A percentile compares a stretch with the other conserved stretches of the same genome.
Evolutionary conservation across 495 filamentous ascomycete species (phyloP).

Genomic region (Stereocaulon alpinum): DNA sequence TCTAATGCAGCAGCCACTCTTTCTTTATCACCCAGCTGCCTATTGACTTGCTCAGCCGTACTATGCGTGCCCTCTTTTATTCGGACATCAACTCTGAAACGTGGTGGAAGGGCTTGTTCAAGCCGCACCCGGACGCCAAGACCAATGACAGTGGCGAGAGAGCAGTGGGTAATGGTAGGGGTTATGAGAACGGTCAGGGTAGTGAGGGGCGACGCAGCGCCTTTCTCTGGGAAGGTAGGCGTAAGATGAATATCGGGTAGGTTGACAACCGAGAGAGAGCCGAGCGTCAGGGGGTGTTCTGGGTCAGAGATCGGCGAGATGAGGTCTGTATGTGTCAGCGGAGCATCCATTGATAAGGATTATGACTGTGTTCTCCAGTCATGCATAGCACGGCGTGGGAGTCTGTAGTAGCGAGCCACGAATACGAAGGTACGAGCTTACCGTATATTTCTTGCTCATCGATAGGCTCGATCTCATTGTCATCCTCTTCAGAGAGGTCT

Average conservation of each 20-base stretch:
- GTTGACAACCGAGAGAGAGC: conserved; percentile 84
- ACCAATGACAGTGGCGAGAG: conserved; percentile 90
- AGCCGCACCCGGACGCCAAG: conserved; percentile 84
- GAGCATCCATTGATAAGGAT: not conserved
- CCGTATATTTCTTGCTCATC: conserved; percentile 96
- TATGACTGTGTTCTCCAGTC: not conserved
- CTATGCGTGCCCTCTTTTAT: conserved; percentile 95
- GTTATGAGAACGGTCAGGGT: conserved; percentile 58
- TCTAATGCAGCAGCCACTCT: conserved; percentile 89
- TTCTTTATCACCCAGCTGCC: conserved; percentile 94
- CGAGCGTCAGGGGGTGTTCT: conserved; percentile 88
- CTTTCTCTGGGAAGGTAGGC: conserved; percentile 30
- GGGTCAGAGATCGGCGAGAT: conserved; percentile 91
- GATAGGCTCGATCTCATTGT: conserved; percentile 64
- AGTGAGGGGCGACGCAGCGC: conserved; percentile 34
- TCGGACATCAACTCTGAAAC: conserved; percentile 82
- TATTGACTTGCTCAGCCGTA: conserved; percentile 88
- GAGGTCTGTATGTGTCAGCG: conserved; percentile 50
- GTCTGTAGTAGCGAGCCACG: not conserved
- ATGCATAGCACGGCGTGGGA: not conserved
- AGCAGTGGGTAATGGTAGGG: conserved; percentile 96
- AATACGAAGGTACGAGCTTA: conserved; percentile 31
- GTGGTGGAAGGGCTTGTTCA: conserved; percentile 82
- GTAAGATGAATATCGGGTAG: conserved; percentile 79
- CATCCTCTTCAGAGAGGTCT: conserved; percentile 46